Conservation (phyloP, 441 rosid species). For the Cnidoscolus chayamansa region DNA sequence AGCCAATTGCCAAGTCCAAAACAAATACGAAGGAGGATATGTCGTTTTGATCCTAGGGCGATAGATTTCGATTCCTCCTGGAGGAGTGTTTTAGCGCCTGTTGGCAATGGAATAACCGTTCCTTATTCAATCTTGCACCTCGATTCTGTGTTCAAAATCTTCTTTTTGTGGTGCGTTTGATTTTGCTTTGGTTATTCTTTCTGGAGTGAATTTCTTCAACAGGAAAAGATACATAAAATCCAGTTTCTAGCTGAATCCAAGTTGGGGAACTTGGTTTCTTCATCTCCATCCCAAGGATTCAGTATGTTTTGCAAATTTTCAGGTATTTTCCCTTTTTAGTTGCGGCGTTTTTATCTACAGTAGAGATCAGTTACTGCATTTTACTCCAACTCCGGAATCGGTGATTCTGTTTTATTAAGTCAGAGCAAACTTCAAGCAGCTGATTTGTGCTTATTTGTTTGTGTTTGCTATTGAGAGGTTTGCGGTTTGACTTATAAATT, state of each 20-base stretch:
- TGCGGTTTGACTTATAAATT: background rate
- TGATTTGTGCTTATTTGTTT: no score
- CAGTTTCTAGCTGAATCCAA: background rate
- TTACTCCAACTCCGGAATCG: no score
- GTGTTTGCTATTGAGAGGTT: background rate
- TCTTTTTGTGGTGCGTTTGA: no score
- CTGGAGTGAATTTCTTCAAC: background rate
- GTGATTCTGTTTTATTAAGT: background rate
- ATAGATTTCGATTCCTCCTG: background rate
- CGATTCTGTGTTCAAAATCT: no score
- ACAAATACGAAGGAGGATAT: no score
- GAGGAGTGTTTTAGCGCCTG: background rate
- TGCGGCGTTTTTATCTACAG: background rate
- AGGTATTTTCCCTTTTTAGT: background rate
- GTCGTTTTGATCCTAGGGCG: background rate
- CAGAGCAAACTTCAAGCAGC: background rate
- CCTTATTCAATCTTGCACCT: background rate
- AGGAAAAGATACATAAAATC: background rate
- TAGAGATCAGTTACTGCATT: background rate
- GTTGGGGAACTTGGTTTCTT: background rate
- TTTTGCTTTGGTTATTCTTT: no score
- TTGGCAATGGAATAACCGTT: background rate
- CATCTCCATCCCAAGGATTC: background rate
- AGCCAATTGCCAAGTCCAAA: no score
- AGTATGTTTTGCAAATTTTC: background rate